Evolutionary conservation across 208 protist species (phyloP).

Genomic region (Leishmania guyanensis): DNA sequence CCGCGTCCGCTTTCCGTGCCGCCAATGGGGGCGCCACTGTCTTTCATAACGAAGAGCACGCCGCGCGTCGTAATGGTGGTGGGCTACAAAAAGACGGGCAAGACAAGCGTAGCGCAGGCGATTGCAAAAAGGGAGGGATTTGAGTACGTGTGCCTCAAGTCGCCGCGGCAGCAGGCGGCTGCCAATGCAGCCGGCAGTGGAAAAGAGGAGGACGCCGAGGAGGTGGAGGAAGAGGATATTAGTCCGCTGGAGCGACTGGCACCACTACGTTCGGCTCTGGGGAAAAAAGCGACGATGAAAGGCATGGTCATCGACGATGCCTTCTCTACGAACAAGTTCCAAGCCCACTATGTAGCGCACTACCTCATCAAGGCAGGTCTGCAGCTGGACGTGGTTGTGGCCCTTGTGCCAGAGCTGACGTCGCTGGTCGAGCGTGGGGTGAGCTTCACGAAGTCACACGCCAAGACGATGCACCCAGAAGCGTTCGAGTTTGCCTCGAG

Average conservation of each 20-base stretch:
- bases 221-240: conserved; percentile 17
- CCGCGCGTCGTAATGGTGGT: conserved; percentile 74
- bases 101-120: conserved; percentile 67
- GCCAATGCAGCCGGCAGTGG: conserved; percentile 6
- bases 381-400: conserved; percentile 62
- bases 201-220: conserved; percentile 23
- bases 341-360: conserved; percentile 73
- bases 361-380: conserved; percentile 59
- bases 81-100: conserved; percentile 71
- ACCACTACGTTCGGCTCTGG: conserved; percentile 44
- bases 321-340: conserved; percentile 67
- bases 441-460: conserved; percentile 36
- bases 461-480: conserved; percentile 70
- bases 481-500: conserved; percentile 74
- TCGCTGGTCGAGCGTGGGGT: conserved; percentile 50
- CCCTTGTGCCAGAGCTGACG: conserved; percentile 56
- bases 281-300: conserved; percentile 42
- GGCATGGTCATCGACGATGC: conserved; percentile 86
- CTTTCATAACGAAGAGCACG: conserved; percentile 40
- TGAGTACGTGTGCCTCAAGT: conserved; percentile 67
- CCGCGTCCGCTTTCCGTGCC: conserved; percentile 7
- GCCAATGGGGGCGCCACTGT: conserved; percentile 5
- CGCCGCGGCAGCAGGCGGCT: neutral
- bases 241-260: conserved; percentile 36
- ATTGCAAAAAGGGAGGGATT: conserved; percentile 58